These are phyloP conservation scores for Pholiota molesta DNA, from an alignment of 768 basidiomycete genomes.

Conservation along the genomic window DNA sequence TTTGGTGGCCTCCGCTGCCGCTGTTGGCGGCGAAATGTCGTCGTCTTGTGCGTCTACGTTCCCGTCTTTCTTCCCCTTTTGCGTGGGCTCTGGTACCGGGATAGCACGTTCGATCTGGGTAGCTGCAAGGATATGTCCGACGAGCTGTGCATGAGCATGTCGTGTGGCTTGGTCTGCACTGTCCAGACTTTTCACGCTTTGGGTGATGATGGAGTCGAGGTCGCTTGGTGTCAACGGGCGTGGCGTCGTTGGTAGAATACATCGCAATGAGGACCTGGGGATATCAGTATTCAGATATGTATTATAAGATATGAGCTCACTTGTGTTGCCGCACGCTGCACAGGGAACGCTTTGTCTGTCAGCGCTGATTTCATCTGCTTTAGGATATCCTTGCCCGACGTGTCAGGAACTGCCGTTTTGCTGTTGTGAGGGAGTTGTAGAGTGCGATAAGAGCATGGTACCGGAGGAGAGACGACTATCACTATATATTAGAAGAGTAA, in stretches of 20 bases:
- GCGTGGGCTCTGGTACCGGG: constrained; percentile 45
- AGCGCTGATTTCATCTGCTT: constrained; percentile 81
- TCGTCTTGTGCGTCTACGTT: constrained; percentile 63
- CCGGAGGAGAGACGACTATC: constrained; percentile 77
- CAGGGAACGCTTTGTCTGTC: constrained; percentile 79
- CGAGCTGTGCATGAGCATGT: constrained; percentile 76
- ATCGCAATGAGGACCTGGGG: constrained; percentile 51
- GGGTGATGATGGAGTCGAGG: constrained; percentile 71
- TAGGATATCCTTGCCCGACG: constrained; percentile 74
- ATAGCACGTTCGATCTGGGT: constrained; percentile 73
- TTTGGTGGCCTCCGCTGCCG: constrained; percentile 60
- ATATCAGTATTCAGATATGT: background rate
- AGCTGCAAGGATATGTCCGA: constrained; percentile 81
- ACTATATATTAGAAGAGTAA: background rate
- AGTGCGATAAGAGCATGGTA: constrained; percentile 80
- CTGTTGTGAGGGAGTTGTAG: constrained; percentile 76
- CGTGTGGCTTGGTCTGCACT: constrained; percentile 81
- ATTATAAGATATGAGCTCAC: constrained; percentile 50
- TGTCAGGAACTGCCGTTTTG: constrained; percentile 86
- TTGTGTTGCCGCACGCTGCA: constrained; percentile 84
- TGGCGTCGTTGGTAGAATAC: constrained; percentile 55
- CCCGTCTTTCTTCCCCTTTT: constrained; percentile 68
- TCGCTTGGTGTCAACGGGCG: constrained; percentile 65
- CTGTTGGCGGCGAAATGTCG: constrained; percentile 43
- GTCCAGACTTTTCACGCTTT: constrained; percentile 79